A percentile compares a stretch with the other conserved stretches of the same genome.
These are phyloP conservation scores for Musa itinerans DNA, from an alignment of 176 grass and related monocot species.

Conservation along the genomic window DNA sequence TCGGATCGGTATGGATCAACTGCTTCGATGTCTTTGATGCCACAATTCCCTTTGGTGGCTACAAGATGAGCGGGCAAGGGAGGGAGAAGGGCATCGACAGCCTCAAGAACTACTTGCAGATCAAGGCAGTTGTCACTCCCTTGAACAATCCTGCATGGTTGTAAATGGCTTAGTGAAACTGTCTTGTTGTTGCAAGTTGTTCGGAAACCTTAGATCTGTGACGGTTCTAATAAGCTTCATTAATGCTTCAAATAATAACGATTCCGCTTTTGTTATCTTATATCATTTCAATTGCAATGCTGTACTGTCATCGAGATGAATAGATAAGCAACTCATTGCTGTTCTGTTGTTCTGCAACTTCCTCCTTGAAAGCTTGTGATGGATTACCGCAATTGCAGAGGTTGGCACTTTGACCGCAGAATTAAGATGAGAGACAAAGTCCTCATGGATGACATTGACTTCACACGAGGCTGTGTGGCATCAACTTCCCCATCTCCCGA, in stretches of 20 bases:
- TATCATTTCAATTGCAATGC: too few species aligned
- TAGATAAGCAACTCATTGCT: too few species aligned
- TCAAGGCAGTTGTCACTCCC: constrained; percentile 70
- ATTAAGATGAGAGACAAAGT: too few species aligned
- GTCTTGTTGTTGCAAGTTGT: background rate
- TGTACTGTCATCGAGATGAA: too few species aligned
- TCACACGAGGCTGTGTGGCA: too few species aligned
- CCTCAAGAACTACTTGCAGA: constrained; percentile 84
- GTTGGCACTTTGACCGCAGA: too few species aligned
- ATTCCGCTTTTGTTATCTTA: too few species aligned
- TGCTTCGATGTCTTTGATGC: constrained; percentile 89
- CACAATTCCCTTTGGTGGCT: constrained; percentile 72
- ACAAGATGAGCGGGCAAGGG: constrained; percentile 87
- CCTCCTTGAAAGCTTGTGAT: too few species aligned
- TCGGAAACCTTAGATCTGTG: background rate
- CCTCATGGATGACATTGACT: too few species aligned
- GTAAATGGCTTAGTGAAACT: constrained; percentile 21
- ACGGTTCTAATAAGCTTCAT: background rate
- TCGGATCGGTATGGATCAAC: constrained; percentile 76
- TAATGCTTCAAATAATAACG: background rate
- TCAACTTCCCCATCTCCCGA: too few species aligned
- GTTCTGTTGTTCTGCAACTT: too few species aligned
- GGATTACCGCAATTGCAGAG: too few species aligned
- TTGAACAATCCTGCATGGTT: constrained; percentile 74
- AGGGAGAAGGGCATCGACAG: constrained; percentile 74